These are phyloP conservation scores for Bruguiera gymnorhiza DNA, from an alignment of 345 rosid genomes.

Conservation along the genomic window DNA sequence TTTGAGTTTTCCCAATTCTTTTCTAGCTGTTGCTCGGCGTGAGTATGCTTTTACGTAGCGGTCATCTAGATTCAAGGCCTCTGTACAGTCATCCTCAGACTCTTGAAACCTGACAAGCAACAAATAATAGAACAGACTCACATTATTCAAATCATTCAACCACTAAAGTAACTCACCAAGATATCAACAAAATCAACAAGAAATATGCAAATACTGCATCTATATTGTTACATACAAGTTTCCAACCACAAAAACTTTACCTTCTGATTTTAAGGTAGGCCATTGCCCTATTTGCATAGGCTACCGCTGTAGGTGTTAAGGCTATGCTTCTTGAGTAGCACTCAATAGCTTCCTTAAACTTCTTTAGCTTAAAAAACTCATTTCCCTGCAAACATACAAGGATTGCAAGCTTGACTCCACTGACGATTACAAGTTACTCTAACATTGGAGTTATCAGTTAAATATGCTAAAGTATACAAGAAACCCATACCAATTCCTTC, in stretches of 20 bases:
- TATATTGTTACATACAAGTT: not conserved
- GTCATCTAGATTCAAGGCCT: conserved; percentile 87
- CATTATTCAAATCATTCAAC: too few species aligned
- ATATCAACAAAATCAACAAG: not conserved
- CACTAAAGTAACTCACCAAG: not conserved
- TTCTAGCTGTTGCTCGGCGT: conserved; percentile 87
- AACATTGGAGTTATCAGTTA: not conserved
- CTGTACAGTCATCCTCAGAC: conserved; percentile 91
- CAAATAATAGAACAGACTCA: not conserved
- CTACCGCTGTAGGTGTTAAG: conserved; percentile 73
- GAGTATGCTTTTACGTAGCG: conserved; percentile 86
- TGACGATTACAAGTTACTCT: not conserved
- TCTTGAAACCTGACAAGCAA: conserved; percentile 54
- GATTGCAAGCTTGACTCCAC: conserved; percentile 4
- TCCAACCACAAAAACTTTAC: conserved; percentile 26
- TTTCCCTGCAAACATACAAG: conserved; percentile 52
- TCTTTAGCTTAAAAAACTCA: conserved; percentile 77
- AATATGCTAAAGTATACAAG: not conserved
- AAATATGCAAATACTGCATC: not conserved
- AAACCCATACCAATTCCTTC: conserved; percentile 63
- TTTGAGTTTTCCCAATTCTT: conserved; percentile 67
- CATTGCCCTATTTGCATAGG: conserved; percentile 92
- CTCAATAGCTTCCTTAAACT: conserved; percentile 76
- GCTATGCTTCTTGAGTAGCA: conserved; percentile 93
- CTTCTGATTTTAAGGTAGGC: conserved; percentile 81